Evolutionary conservation across 2,329 filamentous ascomycete genomes (phyloP).

Genomic region (Tolypocladium album): DNA sequence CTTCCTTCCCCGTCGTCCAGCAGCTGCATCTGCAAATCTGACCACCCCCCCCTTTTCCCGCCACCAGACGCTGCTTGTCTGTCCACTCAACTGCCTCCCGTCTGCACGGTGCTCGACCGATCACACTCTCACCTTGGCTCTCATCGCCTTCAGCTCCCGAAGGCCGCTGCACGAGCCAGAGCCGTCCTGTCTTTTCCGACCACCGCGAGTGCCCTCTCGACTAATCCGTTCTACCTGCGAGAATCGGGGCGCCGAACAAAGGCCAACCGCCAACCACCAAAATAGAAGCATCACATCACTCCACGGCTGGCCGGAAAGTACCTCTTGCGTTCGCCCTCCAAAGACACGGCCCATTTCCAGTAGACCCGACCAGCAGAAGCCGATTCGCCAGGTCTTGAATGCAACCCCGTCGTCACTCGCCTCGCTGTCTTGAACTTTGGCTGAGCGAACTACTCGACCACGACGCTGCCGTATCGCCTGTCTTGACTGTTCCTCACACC

Average conservation of each 20-base stretch:
- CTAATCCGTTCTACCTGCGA: background rate
- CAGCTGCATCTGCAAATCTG: background rate
- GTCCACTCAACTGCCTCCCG: background rate
- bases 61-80: background rate
- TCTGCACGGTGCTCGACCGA: conserved; percentile 1
- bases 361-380: background rate
- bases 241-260: background rate
- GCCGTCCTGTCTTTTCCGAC: conserved; percentile 4
- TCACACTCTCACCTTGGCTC: conserved; percentile 1
- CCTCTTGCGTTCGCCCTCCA: background rate
- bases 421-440: background rate
- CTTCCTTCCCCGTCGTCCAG: background rate
- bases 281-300: background rate
- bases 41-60: background rate
- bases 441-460: background rate
- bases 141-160: background rate
- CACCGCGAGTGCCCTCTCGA: background rate
- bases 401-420: background rate
- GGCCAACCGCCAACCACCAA: background rate
- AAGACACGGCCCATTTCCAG: background rate
- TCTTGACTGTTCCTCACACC: background rate
- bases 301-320: background rate
- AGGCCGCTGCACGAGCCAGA: conserved; percentile 1
- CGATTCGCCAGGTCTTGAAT: background rate
- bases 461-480: background rate